A percentile compares a stretch with the other conserved stretches of the same genome.
Conservation (phyloP, 495 filamentous ascomycete genomes). For the Stereocaulon alpinum region DNA sequence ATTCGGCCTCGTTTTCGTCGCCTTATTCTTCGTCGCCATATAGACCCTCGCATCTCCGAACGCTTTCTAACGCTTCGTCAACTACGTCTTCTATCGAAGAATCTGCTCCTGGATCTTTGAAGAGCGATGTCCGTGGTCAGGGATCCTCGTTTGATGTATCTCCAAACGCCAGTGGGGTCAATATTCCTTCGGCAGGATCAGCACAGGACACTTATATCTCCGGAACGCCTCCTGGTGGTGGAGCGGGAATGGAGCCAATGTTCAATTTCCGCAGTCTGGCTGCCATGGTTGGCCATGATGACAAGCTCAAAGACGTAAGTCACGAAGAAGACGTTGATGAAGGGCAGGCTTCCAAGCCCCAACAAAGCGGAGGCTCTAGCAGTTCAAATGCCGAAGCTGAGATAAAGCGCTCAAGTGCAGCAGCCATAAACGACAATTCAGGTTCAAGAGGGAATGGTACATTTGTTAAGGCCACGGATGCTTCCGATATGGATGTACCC, state of each 20-base stretch:
- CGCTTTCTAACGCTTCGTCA: conserved; percentile 76
- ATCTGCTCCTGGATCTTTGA: conserved; percentile 45
- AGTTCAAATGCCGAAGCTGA: background rate
- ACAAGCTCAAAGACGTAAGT: conserved; percentile 33
- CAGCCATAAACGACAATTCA: background rate
- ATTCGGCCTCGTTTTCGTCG: conserved; percentile 24
- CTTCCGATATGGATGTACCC: background rate
- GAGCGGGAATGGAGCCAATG: conserved; percentile 59
- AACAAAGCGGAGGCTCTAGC: conserved; percentile 12
- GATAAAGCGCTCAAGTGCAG: background rate
- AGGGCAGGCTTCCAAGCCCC: background rate
- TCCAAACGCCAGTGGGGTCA: conserved; percentile 29
- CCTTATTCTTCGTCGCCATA: conserved; percentile 29
- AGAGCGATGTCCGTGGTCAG: conserved; percentile 28
- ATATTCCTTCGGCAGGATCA: conserved; percentile 20
- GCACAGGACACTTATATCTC: conserved; percentile 31
- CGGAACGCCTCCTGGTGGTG: conserved; percentile 37
- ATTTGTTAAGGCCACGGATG: background rate
- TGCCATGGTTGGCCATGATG: conserved; percentile 67
- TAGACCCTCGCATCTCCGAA: conserved; percentile 58
- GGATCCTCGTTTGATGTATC: conserved; percentile 36
- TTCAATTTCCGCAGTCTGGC: conserved; percentile 88
- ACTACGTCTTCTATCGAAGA: conserved; percentile 65
- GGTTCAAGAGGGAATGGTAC: background rate
- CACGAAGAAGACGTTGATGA: conserved; percentile 32